phyloP scores from a whole-genome alignment of 1,284 basidiomycete genomes.

The Somion occarium region DNA sequence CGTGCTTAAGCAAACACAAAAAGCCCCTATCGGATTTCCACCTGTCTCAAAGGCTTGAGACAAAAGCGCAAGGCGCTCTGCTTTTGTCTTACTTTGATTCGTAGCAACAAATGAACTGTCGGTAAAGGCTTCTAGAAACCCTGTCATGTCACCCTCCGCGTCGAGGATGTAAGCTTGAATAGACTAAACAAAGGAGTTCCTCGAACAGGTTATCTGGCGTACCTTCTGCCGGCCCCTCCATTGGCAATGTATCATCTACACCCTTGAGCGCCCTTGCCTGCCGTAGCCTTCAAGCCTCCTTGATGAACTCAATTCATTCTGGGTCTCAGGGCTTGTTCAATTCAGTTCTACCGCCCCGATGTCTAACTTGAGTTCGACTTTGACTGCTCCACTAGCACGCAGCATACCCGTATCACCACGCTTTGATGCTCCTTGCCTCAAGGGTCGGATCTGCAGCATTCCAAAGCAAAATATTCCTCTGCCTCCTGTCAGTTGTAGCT shows the following conservation, averaged over 20 bases:
- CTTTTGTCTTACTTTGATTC: conserved; percentile 14
- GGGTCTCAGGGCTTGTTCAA: neutral
- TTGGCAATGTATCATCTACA: neutral
- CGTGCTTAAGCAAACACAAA: conserved; percentile 12
- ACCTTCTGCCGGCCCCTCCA: neutral
- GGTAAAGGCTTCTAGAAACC: conserved; percentile 1
- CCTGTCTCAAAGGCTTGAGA: conserved; percentile 8
- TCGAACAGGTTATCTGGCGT: neutral
- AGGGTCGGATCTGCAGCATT: neutral
- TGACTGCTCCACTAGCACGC: neutral
- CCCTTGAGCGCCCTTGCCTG: neutral
- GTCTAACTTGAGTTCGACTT: neutral
- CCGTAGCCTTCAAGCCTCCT: neutral
- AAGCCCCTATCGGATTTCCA: conserved; percentile 10
- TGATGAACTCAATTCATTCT: neutral
- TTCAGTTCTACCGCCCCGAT: neutral
- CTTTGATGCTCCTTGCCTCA: neutral
- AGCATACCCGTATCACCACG: neutral
- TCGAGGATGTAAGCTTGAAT: neutral
- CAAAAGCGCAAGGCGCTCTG: conserved; percentile 15
- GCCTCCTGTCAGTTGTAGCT: neutral
- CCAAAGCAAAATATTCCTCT: neutral
- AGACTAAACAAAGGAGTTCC: neutral
- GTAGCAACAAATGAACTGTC: conserved; percentile 10
- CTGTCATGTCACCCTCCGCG: neutral